Percentiles rank a stretch among this genome's conserved stretches.
Conservation (phyloP, 2,329 filamentous ascomycete genomes). For the Ceratocystis cacaofunesta region DNA sequence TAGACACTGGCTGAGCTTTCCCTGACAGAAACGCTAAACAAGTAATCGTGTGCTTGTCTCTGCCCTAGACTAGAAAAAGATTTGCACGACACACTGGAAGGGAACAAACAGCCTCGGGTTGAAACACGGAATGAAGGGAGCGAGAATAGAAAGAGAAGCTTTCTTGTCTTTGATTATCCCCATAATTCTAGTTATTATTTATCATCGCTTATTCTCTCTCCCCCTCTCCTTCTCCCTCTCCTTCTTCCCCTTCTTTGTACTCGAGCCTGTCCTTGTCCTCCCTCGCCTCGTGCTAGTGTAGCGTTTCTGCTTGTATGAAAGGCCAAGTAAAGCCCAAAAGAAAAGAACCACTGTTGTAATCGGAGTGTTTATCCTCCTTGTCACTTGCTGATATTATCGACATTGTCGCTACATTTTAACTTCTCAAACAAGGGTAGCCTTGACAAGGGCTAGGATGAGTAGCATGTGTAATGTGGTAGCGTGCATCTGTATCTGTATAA, state of each 20-base stretch:
- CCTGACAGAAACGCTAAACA: neutral
- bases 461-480: neutral
- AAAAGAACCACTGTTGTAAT: neutral
- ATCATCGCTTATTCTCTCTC: neutral
- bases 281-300: neutral
- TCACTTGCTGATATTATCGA: neutral
- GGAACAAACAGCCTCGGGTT: neutral
- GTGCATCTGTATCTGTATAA: neutral
- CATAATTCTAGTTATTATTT: neutral
- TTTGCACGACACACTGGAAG: neutral
- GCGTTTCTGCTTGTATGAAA: neutral
- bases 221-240: neutral
- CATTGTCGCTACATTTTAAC: neutral
- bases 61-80: neutral
- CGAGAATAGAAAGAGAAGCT: neutral
- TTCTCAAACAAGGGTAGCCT: neutral
- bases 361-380: conserved; percentile 4
- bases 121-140: neutral
- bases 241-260: neutral
- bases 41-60: neutral
- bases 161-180: neutral
- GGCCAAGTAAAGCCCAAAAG: neutral
- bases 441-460: neutral
- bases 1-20: neutral
- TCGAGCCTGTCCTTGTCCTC: neutral